phyloP scores from a whole-genome alignment of 2,329 filamentous ascomycete genomes.

The Gaeumannomyces sp. region DNA sequence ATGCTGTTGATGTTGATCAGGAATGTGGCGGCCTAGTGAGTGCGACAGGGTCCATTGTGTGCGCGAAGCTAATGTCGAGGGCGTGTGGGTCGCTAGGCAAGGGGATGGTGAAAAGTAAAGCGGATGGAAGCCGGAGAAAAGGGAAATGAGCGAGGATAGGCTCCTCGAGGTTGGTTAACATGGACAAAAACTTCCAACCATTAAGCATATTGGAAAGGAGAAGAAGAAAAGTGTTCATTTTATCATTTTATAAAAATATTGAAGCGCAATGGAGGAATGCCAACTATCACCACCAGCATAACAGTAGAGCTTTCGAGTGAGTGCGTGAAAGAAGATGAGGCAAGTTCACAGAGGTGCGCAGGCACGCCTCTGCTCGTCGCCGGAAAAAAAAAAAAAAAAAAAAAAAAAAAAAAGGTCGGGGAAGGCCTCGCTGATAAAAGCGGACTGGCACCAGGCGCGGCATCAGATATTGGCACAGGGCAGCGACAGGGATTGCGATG shows the following conservation, averaged over 20 bases:
- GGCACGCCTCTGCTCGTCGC: not conserved
- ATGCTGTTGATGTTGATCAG: not conserved
- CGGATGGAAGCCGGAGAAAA: not conserved
- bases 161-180: not conserved
- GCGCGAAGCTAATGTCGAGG: not conserved
- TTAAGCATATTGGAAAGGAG: too few relatives aligned
- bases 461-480: conserved; percentile 3
- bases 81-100: not conserved
- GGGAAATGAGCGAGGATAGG: not conserved
- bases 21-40: not conserved
- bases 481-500: not conserved
- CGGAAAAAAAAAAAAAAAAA: conserved; percentile 2
- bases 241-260: not conserved
- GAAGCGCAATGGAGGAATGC: not conserved
- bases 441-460: not conserved
- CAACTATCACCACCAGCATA: not conserved
- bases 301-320: too few relatives aligned
- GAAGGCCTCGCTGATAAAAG: not conserved
- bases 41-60: not conserved
- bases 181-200: too few relatives aligned
- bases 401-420: not conserved
- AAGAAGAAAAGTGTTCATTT: too few relatives aligned
- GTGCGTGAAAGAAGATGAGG: not conserved
- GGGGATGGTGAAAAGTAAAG: too few relatives aligned
- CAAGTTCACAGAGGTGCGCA: not conserved